phyloP scores from a whole-genome alignment of 2,329 filamentous ascomycete species.

The Exophiala viscosa region DNA sequence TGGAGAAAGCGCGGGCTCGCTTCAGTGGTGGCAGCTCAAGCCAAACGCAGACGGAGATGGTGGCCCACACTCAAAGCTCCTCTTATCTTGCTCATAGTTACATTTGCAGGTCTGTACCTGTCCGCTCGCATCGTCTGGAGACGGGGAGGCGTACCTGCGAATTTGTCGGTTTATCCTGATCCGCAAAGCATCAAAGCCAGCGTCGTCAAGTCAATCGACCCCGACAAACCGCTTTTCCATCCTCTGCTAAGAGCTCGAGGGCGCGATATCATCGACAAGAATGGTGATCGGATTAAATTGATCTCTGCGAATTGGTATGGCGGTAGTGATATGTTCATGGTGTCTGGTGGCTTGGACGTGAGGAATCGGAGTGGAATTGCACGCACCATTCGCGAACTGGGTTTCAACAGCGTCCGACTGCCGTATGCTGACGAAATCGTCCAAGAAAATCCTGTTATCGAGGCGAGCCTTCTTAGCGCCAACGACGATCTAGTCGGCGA shows the following conservation, averaged over 20 bases:
- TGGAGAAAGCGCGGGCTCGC: background rate
- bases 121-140: constrained; percentile 7
- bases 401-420: constrained; percentile 67
- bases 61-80: background rate
- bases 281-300: constrained; percentile 58
- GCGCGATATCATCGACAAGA: constrained; percentile 58
- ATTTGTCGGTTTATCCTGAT: constrained; percentile 10
- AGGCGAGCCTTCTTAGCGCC: constrained; percentile 50
- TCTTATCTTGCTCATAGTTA: constrained; percentile 2
- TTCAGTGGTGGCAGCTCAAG: too few relatives aligned
- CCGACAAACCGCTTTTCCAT: constrained; percentile 36
- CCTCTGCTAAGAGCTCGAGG: constrained; percentile 60
- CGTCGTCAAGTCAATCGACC: constrained; percentile 1
- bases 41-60: too few relatives aligned
- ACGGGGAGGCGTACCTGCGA: constrained; percentile 5
- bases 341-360: constrained; percentile 61
- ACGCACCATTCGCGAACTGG: constrained; percentile 55
- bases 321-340: constrained; percentile 63
- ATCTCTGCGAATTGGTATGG: constrained; percentile 69
- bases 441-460: constrained; percentile 54
- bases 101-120: constrained; percentile 7
- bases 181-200: constrained; percentile 1
- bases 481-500: constrained; percentile 59
- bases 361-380: constrained; percentile 61
- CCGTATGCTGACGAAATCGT: constrained; percentile 69